Base-by-base conservation (phyloP, 2,329 filamentous ascomycete genomes). In the Elsinoe perseae region DNA sequence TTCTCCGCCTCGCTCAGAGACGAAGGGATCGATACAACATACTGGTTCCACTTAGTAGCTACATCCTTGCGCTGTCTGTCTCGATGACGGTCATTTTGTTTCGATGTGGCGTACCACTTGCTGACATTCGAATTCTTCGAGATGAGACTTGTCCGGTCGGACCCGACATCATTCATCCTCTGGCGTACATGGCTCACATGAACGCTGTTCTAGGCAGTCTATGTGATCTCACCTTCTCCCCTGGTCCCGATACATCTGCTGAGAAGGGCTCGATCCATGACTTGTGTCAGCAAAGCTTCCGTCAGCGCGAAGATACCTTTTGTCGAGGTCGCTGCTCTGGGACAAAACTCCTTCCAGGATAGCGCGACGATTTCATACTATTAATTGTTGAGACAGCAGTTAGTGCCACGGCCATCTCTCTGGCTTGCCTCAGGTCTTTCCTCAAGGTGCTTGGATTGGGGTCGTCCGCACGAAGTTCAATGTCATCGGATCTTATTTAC, bases 371-470 rank as follows among this genome's bases (percentile, higher is more conserved):
- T 40, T 54, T 54, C 27, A 38, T 54, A 10, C 21, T 54, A 2
- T 54, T 36, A n/a, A 23, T 43, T 10, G 12, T 54, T 14, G 52
- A 54, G 38, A 54, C 32, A 7, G 52, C 34, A 21, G 52, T 54
- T 18, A 23, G 52, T 16, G 25, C 43, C 38, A 40, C 36, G 10
- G 52, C 36, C 9, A 54, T 54, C 10, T 40, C 32, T 16, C 9
- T 54, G 21, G 52, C 52, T n/a, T 40, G 32, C 16, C 32, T 54
- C 4, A 54, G 30, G 16, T 36, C 52, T 25, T 20, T 54, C 3
- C 36, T 54, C 21, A 25, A 12, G 20, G 36, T 43, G 2, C 16
- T 54, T 10, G 12, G 52, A 9, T 27, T 40, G 4, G 52, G 34
- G 18, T 42, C 36, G 8, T 27, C 25, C 21, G 23, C 34, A 7